Evolutionary conservation across 78 protist genomes (phyloP).

Genomic region (Protostelium mycophagum): DNA sequence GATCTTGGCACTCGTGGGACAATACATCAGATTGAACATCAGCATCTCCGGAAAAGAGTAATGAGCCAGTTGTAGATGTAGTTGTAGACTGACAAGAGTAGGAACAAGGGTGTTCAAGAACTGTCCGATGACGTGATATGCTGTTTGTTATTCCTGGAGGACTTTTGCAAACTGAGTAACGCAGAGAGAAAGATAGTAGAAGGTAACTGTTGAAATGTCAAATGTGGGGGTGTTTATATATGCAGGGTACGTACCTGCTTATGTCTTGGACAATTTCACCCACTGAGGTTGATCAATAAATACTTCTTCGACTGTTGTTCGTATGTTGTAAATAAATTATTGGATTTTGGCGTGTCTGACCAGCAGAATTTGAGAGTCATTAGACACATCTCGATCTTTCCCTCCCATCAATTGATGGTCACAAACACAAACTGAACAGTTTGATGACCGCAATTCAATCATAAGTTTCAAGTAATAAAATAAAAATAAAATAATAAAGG

Average conservation of each 20-base stretch:
- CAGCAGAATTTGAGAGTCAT: too few species aligned
- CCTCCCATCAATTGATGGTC: too few species aligned
- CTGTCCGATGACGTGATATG: slow-evolving; percentile 70
- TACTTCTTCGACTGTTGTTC: too few species aligned
- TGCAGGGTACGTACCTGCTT: slow-evolving; percentile 43
- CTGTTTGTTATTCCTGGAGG: slow-evolving; percentile 59
- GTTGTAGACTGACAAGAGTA: slow-evolving; percentile 4
- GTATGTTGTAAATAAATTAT: too few species aligned
- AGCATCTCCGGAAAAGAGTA: slow-evolving; percentile 17
- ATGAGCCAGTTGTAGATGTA: neutral
- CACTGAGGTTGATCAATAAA: slow-evolving; percentile 1
- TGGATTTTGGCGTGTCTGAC: too few species aligned
- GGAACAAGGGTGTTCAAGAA: slow-evolving; percentile 27
- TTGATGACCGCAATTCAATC: too few species aligned
- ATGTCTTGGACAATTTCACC: slow-evolving; percentile 51
- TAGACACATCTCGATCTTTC: too few species aligned
- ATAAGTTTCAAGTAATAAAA: too few species aligned
- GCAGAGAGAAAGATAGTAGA: slow-evolving; percentile 42
- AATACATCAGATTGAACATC: slow-evolving; percentile 67
- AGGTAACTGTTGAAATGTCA: neutral
- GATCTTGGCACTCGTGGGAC: slow-evolving; percentile 70
- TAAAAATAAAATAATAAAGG: too few species aligned
- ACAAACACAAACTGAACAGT: too few species aligned
- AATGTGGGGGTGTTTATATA: neutral
- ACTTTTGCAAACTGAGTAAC: slow-evolving; percentile 53